Evolutionary conservation across 192 early-diverging fungal genomes (phyloP), one percentile per base, ranked within the genome.

Genomic region (Coemansia sp.): DNA sequence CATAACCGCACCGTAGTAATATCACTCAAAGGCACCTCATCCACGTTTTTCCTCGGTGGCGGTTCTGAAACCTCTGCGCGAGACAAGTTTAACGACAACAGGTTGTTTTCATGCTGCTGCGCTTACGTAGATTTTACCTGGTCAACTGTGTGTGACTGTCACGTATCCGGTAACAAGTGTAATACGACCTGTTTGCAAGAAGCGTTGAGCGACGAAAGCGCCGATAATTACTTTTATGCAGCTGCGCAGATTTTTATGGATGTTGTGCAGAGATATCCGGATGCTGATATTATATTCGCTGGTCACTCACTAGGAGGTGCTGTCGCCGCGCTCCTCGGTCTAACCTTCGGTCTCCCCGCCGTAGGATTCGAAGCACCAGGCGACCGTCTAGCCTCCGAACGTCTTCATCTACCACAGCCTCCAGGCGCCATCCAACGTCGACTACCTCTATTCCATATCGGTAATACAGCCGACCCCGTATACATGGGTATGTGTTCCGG

Each of bases 21-120:
- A 60, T 86, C 90, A 18, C 80, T 97, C 60, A 98, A 98, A 75
- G 96, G 96, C 33, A 92, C 92, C 33, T 90, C 83, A 42, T 87
- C 86, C 38, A 83, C 80, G 17, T 77, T 90, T 36, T 86, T 89
- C 61, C 67, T 83, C n/a, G 84, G 86, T 63, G 87, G 86, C 28
- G 87, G 83, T n/a, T 89, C 89, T 0, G 86, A 88, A 8, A 93
- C 92, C 5, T 84, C 86, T 7, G 78, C 83, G 4, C 84, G 85
- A 25, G 92, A 94, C 79, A 93, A 91, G 72, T 77, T 79, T 49
- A 94, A 94, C 78, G 95, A 97, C 81, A 98, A 97, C 72, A 83
- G 92, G 11, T 86, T 97, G 65, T 98, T 96, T 68, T 95, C 93
- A 2, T 98, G 96, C 81, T 98, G 96, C 77, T 98, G 96, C 79